Evolutionary conservation across 2,329 filamentous ascomycete genomes (phyloP).

Genomic region (Aspergillus bombycis): DNA sequence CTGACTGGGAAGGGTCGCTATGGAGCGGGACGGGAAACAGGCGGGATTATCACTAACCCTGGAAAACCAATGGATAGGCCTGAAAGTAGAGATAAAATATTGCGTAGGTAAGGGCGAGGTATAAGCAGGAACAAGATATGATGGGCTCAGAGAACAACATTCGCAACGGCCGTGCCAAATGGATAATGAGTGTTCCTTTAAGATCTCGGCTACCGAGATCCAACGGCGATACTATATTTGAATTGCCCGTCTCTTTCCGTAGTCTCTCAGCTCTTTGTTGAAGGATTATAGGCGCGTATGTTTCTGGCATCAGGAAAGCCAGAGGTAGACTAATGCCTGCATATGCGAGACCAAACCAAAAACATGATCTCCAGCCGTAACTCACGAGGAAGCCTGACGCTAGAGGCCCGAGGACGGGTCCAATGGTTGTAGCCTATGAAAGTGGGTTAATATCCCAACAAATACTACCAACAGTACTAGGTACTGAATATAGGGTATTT

Average conservation of each 20-base stretch:
- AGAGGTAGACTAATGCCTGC: neutral
- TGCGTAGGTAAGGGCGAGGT: conserved; percentile 7
- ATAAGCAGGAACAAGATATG: neutral
- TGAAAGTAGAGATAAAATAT: conserved; percentile 45
- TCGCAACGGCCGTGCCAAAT: neutral
- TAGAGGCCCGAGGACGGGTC: conserved; percentile 1
- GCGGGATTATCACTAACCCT: neutral
- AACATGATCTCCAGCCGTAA: neutral
- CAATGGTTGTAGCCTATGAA: neutral
- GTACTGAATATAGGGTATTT: conserved; percentile 1
- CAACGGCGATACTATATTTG: neutral
- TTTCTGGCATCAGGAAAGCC: conserved; percentile 2
- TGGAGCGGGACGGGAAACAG: neutral
- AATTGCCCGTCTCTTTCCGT: conserved; percentile 3
- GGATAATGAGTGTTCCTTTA: neutral
- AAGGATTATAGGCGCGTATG: conserved; percentile 5
- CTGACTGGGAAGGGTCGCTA: neutral
- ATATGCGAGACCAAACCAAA: neutral
- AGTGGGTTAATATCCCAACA: neutral
- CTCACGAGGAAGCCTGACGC: neutral
- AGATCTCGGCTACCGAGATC: neutral
- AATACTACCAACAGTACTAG: neutral
- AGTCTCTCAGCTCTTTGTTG: neutral
- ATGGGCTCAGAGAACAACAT: conserved; percentile 13
- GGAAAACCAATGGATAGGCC: conserved; percentile 34